These are phyloP conservation scores for Sherardia arvensis DNA, from an alignment of 257 asterid genomes.

Conservation along the genomic window DNA sequence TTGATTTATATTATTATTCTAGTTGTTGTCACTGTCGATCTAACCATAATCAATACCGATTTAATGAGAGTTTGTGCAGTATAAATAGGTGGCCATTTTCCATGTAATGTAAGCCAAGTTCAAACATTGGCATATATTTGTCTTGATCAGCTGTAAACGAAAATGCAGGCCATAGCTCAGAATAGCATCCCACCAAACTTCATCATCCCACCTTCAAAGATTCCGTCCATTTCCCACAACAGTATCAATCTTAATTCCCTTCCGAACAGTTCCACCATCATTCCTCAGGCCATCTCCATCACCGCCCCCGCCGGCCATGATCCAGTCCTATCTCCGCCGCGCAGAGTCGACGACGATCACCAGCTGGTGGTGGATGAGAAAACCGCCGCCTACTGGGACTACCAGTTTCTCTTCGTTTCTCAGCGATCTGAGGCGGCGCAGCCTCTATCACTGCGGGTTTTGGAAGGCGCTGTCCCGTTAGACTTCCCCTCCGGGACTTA, in stretches of 20 bases:
- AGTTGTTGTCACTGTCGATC: not conserved
- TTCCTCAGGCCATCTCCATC: constrained; percentile 58
- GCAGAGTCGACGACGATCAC: constrained; percentile 5
- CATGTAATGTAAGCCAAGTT: not conserved
- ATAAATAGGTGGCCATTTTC: not conserved
- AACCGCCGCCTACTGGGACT: constrained; percentile 75
- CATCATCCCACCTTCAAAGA: constrained; percentile 33
- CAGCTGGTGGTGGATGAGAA: constrained; percentile 37
- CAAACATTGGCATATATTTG: constrained; percentile 1
- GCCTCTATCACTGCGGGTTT: constrained; percentile 60
- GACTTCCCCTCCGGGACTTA: constrained; percentile 82
- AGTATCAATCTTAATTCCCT: constrained; percentile 16
- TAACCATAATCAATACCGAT: not conserved
- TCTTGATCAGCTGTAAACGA: not conserved
- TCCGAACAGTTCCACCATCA: constrained; percentile 17
- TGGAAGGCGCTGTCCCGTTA: constrained; percentile 69
- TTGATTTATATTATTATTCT: not conserved
- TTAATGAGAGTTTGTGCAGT: not conserved
- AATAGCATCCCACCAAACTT: constrained; percentile 37
- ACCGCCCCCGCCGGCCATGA: constrained; percentile 25
- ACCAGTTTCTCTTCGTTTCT: constrained; percentile 78
- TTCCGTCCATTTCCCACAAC: constrained; percentile 30
- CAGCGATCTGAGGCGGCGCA: constrained; percentile 70
- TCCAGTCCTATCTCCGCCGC: constrained; percentile 13
- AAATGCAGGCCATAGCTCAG: constrained; percentile 66